A percentile compares a stretch with the other conserved stretches of the same genome.
These are phyloP conservation scores for Venturia oleaginea DNA, from an alignment of 2,329 filamentous ascomycete species.

Conservation along the genomic window DNA sequence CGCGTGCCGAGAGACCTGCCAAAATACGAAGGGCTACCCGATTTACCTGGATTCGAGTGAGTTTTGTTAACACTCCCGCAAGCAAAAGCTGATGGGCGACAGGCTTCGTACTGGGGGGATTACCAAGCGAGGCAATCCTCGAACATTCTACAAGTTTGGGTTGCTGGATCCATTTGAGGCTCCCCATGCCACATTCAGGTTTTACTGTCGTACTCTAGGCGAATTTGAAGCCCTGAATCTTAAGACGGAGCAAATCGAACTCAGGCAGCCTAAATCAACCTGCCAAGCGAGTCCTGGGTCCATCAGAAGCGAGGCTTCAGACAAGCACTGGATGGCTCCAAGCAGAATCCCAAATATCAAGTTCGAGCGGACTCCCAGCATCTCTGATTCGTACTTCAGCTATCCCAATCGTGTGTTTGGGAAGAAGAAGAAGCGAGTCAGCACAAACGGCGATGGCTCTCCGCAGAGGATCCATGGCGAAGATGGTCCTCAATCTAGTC, in stretches of 20 bases:
- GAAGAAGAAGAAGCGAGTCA: background rate
- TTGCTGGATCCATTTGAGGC: conserved; percentile 39
- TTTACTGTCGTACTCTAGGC: conserved; percentile 26
- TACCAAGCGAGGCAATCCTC: conserved; percentile 31
- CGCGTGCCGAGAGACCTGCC: conserved; percentile 25
- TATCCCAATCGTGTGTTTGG: background rate
- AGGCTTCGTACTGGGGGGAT: conserved; percentile 31
- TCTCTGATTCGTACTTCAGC: background rate
- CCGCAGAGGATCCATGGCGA: conserved; percentile 1
- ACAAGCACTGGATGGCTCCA: background rate
- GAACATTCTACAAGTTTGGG: conserved; percentile 39
- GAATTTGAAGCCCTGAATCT: conserved; percentile 8
- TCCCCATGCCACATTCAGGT: conserved; percentile 39
- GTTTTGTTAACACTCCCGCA: conserved; percentile 14
- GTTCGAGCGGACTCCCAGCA: background rate
- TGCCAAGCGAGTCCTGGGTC: background rate
- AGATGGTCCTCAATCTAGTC: background rate
- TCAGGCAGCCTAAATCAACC: background rate
- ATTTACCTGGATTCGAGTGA: conserved; percentile 22
- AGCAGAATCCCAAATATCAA: background rate
- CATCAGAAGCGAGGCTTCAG: background rate
- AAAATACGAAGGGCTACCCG: conserved; percentile 17
- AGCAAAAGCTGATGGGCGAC: conserved; percentile 16
- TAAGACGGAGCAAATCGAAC: background rate
- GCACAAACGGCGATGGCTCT: conserved; percentile 4